A percentile compares a stretch with the other conserved stretches of the same genome.
Conservation (phyloP, 495 filamentous ascomycete species). For the Cercophora scortea region DNA sequence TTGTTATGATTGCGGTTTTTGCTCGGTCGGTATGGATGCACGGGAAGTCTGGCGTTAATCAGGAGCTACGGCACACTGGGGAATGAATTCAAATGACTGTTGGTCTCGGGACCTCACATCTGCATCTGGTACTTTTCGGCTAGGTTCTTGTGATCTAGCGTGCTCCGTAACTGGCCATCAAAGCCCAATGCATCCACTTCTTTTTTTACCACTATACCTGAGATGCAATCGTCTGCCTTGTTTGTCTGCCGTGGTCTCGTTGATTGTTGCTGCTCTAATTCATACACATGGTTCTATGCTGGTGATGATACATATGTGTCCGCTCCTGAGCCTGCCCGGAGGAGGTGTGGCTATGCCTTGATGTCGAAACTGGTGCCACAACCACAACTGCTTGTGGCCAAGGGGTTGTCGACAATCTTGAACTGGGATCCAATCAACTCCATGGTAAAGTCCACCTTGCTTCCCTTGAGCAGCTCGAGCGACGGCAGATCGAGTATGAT, state of each 20-base stretch:
- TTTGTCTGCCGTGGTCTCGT: no score
- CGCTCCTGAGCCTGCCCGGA: background rate
- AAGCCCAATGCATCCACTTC: slow-evolving; percentile 15
- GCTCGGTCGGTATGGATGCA: slow-evolving; percentile 30
- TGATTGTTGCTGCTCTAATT: no score
- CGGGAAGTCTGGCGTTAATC: slow-evolving; percentile 27
- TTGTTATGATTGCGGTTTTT: slow-evolving; percentile 22
- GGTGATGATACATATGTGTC: no score
- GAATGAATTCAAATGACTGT: slow-evolving; percentile 27
- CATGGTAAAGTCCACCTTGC: slow-evolving; percentile 90
- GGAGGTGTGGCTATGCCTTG: slow-evolving; percentile 36
- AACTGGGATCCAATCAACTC: slow-evolving; percentile 98
- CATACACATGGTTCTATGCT: background rate
- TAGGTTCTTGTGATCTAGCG: slow-evolving; percentile 11
- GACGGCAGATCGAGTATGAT: slow-evolving; percentile 85
- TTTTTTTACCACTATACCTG: no score
- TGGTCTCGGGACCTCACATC: background rate
- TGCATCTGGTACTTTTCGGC: no score
- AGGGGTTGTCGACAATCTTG: slow-evolving; percentile 87
- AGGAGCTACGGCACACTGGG: slow-evolving; percentile 16
- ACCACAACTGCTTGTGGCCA: slow-evolving; percentile 88
- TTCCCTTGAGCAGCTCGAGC: slow-evolving; percentile 82
- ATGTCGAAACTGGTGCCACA: slow-evolving; percentile 99
- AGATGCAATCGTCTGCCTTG: no score
- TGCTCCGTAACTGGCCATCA: slow-evolving; percentile 9